phyloP scores from a whole-genome alignment of 441 rosid genomes.

The Eruca vesicaria region DNA sequence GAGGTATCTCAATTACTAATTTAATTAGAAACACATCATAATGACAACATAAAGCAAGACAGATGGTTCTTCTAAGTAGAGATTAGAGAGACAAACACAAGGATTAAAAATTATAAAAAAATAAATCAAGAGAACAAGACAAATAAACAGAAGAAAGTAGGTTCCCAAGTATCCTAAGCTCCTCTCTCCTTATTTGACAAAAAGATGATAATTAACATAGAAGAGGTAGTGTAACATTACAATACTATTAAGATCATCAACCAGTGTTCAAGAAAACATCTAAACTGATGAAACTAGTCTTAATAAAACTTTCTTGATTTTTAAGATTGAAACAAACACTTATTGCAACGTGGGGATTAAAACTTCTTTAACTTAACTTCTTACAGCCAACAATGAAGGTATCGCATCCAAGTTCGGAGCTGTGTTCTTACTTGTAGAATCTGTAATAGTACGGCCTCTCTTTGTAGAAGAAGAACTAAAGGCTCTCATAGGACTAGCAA shows the following conservation, averaged over 20 bases:
- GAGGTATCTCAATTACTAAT: neutral
- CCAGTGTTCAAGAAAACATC: constrained; percentile 5
- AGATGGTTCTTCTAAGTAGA: neutral
- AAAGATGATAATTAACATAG: constrained; percentile 21
- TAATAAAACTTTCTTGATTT: constrained; percentile 6
- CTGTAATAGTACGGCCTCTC: constrained; percentile 49
- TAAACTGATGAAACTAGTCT: constrained; percentile 18
- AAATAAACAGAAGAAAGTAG: constrained; percentile 2
- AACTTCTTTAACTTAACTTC: constrained; percentile 34
- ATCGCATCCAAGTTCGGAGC: constrained; percentile 65
- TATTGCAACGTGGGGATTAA: constrained; percentile 7
- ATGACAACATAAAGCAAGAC: constrained; percentile 15
- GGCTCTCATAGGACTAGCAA: constrained; percentile 94
- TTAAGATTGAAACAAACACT: constrained; percentile 8
- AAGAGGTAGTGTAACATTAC: constrained; percentile 16
- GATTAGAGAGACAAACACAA: neutral
- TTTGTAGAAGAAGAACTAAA: constrained; percentile 49
- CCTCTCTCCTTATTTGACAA: constrained; percentile 2
- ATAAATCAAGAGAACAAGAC: constrained; percentile 8
- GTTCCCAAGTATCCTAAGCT: constrained; percentile 6
- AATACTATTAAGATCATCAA: constrained; percentile 17
- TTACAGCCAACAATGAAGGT: constrained; percentile 74
- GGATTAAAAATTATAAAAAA: neutral
- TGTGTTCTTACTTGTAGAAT: constrained; percentile 45
- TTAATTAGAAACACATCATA: constrained; percentile 10